Evolutionary conservation across 176 grass and related monocot species (phyloP).

Genomic region (Tuctoria greenei): DNA sequence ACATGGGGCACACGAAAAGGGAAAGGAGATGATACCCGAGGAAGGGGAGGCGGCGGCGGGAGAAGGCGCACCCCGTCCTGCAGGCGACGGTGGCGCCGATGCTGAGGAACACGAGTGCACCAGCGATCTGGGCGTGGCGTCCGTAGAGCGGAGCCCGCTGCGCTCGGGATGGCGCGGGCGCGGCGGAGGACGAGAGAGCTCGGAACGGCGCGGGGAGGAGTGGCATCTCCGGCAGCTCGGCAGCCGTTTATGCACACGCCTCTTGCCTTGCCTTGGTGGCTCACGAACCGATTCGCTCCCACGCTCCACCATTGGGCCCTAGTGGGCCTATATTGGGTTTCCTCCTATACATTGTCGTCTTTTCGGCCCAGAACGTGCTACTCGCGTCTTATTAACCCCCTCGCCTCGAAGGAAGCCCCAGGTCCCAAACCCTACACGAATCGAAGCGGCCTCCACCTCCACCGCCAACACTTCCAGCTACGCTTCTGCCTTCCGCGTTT

Average conservation of each 20-base stretch:
- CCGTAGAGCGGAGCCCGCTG: constrained; percentile 9
- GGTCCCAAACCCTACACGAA: constrained; percentile 42
- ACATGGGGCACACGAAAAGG: neutral
- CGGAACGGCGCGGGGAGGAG: constrained; percentile 34
- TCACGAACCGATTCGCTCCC: neutral
- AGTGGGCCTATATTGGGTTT: neutral
- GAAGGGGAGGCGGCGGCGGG: constrained; percentile 44
- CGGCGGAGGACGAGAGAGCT: constrained; percentile 29
- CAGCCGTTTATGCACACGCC: constrained; percentile 21
- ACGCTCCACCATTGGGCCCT: neutral
- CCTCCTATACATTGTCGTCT: neutral
- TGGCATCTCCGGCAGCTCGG: constrained; percentile 52
- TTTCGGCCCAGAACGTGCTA: neutral
- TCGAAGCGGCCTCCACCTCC: constrained; percentile 21
- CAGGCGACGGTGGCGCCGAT: constrained; percentile 46
- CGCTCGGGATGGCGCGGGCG: constrained; percentile 12
- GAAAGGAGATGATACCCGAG: constrained; percentile 29
- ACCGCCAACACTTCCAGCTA: neutral
- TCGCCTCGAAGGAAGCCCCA: neutral
- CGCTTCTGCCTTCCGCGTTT: neutral
- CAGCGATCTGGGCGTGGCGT: constrained; percentile 30
- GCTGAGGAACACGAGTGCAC: constrained; percentile 54
- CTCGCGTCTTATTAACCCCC: constrained; percentile 16
- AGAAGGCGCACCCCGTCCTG: constrained; percentile 56
- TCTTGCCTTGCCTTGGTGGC: neutral